These are phyloP conservation scores for Dalbergia cochinchinensis DNA, from an alignment of 306 rosid genomes.

Conservation along the genomic window DNA sequence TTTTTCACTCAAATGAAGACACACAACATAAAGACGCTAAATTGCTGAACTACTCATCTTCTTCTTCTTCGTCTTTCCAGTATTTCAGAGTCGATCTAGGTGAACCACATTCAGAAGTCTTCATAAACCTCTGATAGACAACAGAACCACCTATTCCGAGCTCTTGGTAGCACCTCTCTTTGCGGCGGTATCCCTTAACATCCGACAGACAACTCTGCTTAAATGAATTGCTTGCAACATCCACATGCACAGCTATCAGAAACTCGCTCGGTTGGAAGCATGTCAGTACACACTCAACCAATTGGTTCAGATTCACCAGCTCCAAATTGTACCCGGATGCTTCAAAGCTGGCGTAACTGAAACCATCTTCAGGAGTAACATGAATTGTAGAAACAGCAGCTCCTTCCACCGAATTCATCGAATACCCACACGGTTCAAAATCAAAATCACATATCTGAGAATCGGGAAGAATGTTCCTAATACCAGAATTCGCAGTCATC, in stretches of 20 bases:
- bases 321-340: neutral
- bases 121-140: neutral
- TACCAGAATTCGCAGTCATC: neutral
- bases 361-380: neutral
- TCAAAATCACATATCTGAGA: slow-evolving; percentile 3
- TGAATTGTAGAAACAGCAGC: slow-evolving; percentile 7
- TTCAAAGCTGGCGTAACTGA: slow-evolving; percentile 4
- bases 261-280: slow-evolving; percentile 8
- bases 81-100: neutral
- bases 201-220: neutral
- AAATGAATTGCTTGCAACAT: neutral
- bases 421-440: neutral
- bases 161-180: slow-evolving; percentile 11
- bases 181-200: neutral
- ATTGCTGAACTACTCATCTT: neutral
- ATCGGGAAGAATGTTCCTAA: neutral
- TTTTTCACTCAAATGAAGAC: neutral
- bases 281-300: neutral
- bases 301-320: neutral
- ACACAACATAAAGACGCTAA: neutral
- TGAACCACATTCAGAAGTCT: neutral
- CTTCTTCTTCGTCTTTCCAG: slow-evolving; percentile 5
- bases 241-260: neutral
- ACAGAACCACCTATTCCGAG: neutral
- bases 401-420: neutral